These are phyloP conservation scores for Periconia macrospinosa DNA, from an alignment of 2,329 filamentous ascomycete species.

Conservation along the genomic window DNA sequence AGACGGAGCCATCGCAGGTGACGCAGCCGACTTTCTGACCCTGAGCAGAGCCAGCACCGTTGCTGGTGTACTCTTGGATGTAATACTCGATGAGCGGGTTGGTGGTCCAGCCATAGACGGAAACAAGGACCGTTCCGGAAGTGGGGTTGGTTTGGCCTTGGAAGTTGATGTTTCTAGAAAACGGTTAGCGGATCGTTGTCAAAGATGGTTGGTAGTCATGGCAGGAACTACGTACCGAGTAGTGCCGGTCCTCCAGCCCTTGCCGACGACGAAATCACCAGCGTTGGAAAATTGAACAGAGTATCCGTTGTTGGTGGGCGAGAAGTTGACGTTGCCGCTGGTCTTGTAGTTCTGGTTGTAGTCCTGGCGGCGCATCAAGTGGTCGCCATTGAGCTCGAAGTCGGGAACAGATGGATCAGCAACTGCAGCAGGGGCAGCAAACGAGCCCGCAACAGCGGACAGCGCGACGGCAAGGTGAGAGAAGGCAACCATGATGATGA, in stretches of 20 bases:
- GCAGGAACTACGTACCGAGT: constrained; percentile 19
- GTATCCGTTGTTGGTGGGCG: constrained; percentile 30
- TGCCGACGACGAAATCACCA: constrained; percentile 35
- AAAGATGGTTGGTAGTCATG: neutral
- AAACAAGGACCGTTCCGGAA: constrained; percentile 31
- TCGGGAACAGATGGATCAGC: constrained; percentile 23
- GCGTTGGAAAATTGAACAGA: constrained; percentile 30
- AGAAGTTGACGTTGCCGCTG: constrained; percentile 31
- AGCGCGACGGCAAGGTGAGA: constrained; percentile 23
- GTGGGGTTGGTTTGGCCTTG: constrained; percentile 24
- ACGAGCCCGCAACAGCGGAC: constrained; percentile 18
- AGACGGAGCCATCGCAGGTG: constrained; percentile 31
- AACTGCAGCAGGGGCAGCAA: constrained; percentile 26
- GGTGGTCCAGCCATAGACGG: constrained; percentile 59
- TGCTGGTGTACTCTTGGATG: constrained; percentile 52
- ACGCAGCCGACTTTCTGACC: constrained; percentile 30
- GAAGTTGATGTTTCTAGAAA: constrained; percentile 28
- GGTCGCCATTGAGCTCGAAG: constrained; percentile 25
- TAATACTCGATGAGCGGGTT: constrained; percentile 55
- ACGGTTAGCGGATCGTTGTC: neutral
- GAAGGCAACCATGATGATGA: constrained; percentile 29
- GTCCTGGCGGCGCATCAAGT: constrained; percentile 30
- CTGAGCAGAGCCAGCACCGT: constrained; percentile 41
- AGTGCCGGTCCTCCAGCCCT: constrained; percentile 36
- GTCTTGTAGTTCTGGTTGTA: constrained; percentile 41